Evolutionary conservation across 768 basidiomycete species (phyloP).

Genomic region (Mycena indigotica): DNA sequence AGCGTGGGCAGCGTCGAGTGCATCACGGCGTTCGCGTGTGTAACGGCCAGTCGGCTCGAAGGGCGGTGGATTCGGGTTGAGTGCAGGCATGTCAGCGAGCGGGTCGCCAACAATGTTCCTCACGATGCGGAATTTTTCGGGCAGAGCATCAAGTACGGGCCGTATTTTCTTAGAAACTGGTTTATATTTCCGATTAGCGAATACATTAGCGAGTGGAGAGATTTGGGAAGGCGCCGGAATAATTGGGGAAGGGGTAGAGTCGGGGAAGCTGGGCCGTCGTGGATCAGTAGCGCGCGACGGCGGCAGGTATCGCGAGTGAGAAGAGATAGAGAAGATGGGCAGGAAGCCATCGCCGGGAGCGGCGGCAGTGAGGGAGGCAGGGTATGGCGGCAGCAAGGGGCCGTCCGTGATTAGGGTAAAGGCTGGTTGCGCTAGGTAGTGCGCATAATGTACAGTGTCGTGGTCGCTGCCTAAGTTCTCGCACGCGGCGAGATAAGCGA

Average conservation of each 20-base stretch:
- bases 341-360: not conserved
- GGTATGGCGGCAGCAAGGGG: no score
- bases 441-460: not conserved
- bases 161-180: slow-evolving; percentile 20
- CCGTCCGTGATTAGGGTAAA: not conserved
- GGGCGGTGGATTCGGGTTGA: slow-evolving; percentile 6
- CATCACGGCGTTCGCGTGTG: slow-evolving; percentile 3
- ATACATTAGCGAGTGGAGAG: not conserved
- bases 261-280: no score
- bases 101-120: slow-evolving; percentile 16
- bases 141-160: slow-evolving; percentile 17
- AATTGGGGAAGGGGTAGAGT: not conserved
- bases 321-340: not conserved
- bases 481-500: not conserved
- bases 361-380: no score
- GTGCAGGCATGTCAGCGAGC: slow-evolving; percentile 4
- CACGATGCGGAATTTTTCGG: slow-evolving; percentile 18
- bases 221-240: not conserved
- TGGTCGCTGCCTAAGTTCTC: not conserved
- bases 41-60: slow-evolving; percentile 1
- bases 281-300: no score
- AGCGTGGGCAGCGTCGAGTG: slow-evolving; percentile 5
- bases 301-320: no score
- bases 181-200: slow-evolving; percentile 24
- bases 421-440: not conserved